These are phyloP conservation scores for Tolypocladium guangdongense DNA, from an alignment of 2,329 filamentous ascomycete species.

Conservation along the genomic window DNA sequence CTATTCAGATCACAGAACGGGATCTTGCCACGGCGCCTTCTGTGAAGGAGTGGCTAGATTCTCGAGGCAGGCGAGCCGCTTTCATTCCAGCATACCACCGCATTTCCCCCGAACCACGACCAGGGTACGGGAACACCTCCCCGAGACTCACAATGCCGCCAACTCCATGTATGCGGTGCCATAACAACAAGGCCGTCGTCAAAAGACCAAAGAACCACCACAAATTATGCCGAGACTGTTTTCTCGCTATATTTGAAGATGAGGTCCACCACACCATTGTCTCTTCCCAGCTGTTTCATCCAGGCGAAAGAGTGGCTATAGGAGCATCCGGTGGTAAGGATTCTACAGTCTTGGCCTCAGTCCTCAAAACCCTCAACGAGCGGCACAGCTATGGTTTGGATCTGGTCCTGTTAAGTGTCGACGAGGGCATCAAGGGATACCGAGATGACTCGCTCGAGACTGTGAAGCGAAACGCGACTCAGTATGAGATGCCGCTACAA, in stretches of 20 bases:
- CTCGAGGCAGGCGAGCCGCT: not conserved
- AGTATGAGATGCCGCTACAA: conserved; percentile 84
- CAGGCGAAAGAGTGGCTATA: conserved; percentile 81
- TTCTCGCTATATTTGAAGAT: conserved; percentile 76
- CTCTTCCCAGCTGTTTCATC: conserved; percentile 67
- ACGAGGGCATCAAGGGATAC: conserved; percentile 96
- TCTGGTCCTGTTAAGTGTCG: conserved; percentile 78
- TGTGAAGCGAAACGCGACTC: conserved; percentile 82
- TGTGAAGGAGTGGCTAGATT: not conserved
- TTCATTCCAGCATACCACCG: not conserved
- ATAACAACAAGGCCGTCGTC: conserved; percentile 69
- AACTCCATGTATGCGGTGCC: conserved; percentile 64
- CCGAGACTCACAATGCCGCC: conserved; percentile 53
- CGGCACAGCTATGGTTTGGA: conserved; percentile 78
- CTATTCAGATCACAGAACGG: not conserved
- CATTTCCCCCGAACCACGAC: not conserved
- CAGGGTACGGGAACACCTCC: not conserved
- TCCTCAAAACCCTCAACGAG: conserved; percentile 89
- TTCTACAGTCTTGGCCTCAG: conserved; percentile 88
- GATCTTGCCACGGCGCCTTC: not conserved
- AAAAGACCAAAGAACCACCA: conserved; percentile 91
- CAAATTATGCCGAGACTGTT: conserved; percentile 85
- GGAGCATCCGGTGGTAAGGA: conserved; percentile 96
- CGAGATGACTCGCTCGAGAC: conserved; percentile 93
- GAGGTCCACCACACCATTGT: conserved; percentile 91